A percentile compares a stretch with the other conserved stretches of the same genome.
phyloP scores from a whole-genome alignment of 139 green algal genomes.

The Tetradesmus lagerheimii region DNA sequence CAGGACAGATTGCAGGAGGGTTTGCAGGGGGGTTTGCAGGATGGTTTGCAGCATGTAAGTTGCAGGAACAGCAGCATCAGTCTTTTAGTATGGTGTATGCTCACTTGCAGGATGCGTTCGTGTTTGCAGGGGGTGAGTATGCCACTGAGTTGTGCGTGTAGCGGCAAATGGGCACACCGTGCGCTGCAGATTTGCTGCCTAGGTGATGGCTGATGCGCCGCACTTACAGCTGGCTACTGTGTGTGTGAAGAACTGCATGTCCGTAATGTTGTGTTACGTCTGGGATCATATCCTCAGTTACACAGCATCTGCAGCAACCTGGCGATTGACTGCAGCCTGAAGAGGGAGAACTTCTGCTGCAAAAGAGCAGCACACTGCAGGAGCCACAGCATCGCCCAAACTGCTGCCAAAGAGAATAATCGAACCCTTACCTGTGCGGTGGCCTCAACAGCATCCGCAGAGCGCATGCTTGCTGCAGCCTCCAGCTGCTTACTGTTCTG shows the following conservation, averaged over 20 bases:
- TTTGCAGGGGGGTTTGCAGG: no score
- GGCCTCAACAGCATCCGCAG: background rate
- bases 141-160: no score
- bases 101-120: no score
- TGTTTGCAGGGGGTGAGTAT: no score
- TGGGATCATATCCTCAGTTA: background rate
- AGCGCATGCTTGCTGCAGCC: background rate
- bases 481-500: slow-evolving; percentile 25
- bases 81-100: no score
- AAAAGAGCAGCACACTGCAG: background rate
- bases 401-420: background rate
- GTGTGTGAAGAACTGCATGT: background rate
- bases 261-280: background rate
- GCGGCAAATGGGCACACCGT: no score
- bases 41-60: no score
- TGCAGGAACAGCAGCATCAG: background rate
- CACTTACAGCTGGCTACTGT: background rate
- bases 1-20: background rate
- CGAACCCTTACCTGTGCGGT: background rate
- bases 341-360: background rate
- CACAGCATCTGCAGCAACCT: background rate
- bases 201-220: background rate
- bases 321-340: background rate
- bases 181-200: background rate
- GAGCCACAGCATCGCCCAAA: background rate